Percentiles rank a stretch among this genome's conserved stretches.
phyloP scores from a whole-genome alignment of 2,329 filamentous ascomycete genomes.

The Epichloe sp. region DNA sequence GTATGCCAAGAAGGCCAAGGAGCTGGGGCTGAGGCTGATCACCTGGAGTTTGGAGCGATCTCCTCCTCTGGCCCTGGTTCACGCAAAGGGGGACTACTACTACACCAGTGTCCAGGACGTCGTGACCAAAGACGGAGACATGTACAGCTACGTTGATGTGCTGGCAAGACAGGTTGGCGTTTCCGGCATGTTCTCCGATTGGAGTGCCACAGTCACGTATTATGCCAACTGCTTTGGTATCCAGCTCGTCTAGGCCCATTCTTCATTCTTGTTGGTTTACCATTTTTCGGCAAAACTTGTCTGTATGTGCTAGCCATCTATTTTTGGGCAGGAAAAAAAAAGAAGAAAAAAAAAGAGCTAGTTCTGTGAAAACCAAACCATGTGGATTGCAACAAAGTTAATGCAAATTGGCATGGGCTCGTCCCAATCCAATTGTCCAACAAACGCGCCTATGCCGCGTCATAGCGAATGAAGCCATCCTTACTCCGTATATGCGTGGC shows the following conservation, averaged over 20 bases:
- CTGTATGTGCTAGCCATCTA: no score
- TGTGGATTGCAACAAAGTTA: background rate
- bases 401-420: no score
- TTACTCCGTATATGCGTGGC: no score
- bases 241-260: background rate
- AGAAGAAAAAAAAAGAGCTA: background rate
- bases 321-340: background rate
- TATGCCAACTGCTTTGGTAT: slow-evolving; percentile 56
- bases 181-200: slow-evolving; percentile 52
- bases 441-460: background rate
- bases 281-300: no score
- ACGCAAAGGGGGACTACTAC: slow-evolving; percentile 37
- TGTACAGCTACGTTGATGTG: slow-evolving; percentile 53
- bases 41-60: slow-evolving; percentile 58
- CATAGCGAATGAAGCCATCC: background rate
- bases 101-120: slow-evolving; percentile 40
- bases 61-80: slow-evolving; percentile 39
- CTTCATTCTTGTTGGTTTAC: background rate
- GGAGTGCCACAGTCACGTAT: slow-evolving; percentile 55
- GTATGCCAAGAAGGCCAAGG: slow-evolving; percentile 48
- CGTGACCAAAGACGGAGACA: slow-evolving; percentile 50
- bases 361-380: background rate
- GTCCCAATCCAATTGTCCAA: no score
- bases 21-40: slow-evolving; percentile 50
- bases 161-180: slow-evolving; percentile 48